These are phyloP conservation scores for Patellifolia procumbens DNA, from an alignment of 179 eudicot genomes.

Conservation along the genomic window DNA sequence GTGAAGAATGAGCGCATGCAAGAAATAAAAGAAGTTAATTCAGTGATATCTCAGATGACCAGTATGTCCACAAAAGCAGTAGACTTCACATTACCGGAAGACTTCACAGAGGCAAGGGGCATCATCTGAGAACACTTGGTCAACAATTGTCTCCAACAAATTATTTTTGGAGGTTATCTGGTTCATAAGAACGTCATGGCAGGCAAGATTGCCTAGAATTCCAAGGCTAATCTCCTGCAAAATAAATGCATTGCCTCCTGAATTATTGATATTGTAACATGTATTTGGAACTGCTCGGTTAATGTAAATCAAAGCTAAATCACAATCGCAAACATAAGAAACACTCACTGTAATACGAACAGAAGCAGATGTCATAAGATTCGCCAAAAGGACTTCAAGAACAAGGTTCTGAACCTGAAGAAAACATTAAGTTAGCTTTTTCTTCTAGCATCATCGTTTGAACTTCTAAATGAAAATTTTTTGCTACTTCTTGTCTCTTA, in stretches of 20 bases:
- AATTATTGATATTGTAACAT: constrained; percentile 15
- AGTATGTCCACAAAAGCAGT: background rate
- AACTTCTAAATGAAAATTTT: background rate
- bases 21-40: background rate
- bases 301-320: background rate
- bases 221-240: constrained; percentile 88
- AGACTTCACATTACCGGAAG: constrained; percentile 57
- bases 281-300: background rate
- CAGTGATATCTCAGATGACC: background rate
- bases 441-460: background rate
- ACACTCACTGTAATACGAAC: constrained; percentile 69
- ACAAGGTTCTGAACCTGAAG: constrained; percentile 75
- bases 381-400: constrained; percentile 83
- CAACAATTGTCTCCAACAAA: constrained; percentile 60
- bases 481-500: background rate
- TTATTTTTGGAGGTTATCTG: constrained; percentile 50
- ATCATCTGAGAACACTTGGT: constrained; percentile 81
- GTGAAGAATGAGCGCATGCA: background rate
- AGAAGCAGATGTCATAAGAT: constrained; percentile 58
- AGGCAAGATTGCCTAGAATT: constrained; percentile 87
- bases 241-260: constrained; percentile 16
- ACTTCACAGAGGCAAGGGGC: constrained; percentile 80
- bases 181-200: constrained; percentile 70
- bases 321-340: constrained; percentile 5
- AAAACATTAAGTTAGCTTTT: constrained; percentile 10